Conservation (phyloP, 2,329 filamentous ascomycete species). For the Ophiostoma pallidulum region DNA sequence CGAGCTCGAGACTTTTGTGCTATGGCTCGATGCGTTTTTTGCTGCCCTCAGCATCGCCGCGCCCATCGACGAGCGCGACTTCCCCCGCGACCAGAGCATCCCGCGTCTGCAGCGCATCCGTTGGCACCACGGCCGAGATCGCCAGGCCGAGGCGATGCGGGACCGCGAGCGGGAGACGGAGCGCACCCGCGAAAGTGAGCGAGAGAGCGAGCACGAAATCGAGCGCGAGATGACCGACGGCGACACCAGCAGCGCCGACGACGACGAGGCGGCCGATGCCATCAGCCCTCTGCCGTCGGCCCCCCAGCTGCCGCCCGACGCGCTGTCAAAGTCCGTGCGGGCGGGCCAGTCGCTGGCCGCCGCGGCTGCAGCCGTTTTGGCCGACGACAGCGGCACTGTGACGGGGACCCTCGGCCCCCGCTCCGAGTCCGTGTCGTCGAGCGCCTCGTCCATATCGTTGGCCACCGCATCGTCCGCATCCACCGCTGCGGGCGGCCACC, state of each 20-base stretch:
- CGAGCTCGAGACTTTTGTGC: conserved; percentile 55
- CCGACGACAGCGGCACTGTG: neutral
- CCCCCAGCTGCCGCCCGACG: neutral
- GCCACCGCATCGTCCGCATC: neutral
- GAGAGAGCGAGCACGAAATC: conserved; percentile 1
- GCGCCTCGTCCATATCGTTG: neutral
- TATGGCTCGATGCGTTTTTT: conserved; percentile 59
- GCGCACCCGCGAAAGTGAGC: conserved; percentile 6
- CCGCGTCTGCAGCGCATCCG: conserved; percentile 46
- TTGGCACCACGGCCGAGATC: conserved; percentile 35
- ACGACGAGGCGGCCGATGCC: neutral
- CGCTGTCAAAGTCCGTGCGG: neutral
- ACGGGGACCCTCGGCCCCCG: neutral
- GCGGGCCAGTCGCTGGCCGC: conserved; percentile 1
- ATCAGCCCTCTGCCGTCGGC: conserved; percentile 3
- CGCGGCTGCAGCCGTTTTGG: conserved; percentile 3
- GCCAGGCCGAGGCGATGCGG: conserved; percentile 17
- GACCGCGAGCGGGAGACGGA: conserved; percentile 9
- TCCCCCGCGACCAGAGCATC: conserved; percentile 52
- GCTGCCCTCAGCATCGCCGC: conserved; percentile 65
- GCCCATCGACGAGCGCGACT: conserved; percentile 60
- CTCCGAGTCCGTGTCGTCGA: neutral
- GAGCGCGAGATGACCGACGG: neutral
- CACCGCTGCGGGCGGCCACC: conserved; percentile 7
- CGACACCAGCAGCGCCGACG: neutral